Conservation (phyloP, 2,329 filamentous ascomycete genomes). For the Tolypocladium amazonense region DNA sequence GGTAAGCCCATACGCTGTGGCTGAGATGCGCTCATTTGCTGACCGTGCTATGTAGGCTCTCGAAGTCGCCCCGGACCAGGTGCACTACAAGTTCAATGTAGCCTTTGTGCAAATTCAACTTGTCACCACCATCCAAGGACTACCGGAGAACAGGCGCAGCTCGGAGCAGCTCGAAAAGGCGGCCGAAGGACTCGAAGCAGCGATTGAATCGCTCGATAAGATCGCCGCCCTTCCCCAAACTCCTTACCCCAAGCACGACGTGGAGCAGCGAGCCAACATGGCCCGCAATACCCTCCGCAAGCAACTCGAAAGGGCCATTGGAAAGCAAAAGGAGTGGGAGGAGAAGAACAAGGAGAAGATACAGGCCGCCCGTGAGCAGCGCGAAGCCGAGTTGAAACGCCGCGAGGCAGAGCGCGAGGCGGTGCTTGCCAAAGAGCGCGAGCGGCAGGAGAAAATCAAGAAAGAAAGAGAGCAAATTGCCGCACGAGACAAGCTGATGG, state of each 20-base stretch:
- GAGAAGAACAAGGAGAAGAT: constrained; percentile 86
- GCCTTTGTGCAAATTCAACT: constrained; percentile 96
- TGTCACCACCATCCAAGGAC: constrained; percentile 64
- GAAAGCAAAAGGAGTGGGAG: constrained; percentile 83
- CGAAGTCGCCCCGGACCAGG: constrained; percentile 66
- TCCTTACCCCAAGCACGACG: constrained; percentile 80
- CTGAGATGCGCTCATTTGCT: neutral
- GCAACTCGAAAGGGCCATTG: constrained; percentile 76
- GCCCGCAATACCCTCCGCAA: constrained; percentile 88
- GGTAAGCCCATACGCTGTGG: constrained; percentile 26
- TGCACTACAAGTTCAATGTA: constrained; percentile 94
- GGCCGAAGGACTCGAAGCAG: constrained; percentile 69
- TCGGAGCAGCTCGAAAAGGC: constrained; percentile 74
- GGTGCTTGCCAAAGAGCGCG: constrained; percentile 57
- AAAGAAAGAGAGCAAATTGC: constrained; percentile 76
- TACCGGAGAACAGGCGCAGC: constrained; percentile 67
- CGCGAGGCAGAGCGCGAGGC: constrained; percentile 68
- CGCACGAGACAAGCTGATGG: constrained; percentile 62
- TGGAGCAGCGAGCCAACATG: constrained; percentile 96
- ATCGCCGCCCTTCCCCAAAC: constrained; percentile 54
- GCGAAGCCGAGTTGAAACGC: constrained; percentile 68
- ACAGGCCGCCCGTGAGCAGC: constrained; percentile 64
- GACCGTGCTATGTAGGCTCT: constrained; percentile 45
- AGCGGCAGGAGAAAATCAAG: constrained; percentile 70
- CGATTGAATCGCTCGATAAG: constrained; percentile 62